phyloP scores from a whole-genome alignment of 768 basidiomycete species.

The Suillus lakei region DNA sequence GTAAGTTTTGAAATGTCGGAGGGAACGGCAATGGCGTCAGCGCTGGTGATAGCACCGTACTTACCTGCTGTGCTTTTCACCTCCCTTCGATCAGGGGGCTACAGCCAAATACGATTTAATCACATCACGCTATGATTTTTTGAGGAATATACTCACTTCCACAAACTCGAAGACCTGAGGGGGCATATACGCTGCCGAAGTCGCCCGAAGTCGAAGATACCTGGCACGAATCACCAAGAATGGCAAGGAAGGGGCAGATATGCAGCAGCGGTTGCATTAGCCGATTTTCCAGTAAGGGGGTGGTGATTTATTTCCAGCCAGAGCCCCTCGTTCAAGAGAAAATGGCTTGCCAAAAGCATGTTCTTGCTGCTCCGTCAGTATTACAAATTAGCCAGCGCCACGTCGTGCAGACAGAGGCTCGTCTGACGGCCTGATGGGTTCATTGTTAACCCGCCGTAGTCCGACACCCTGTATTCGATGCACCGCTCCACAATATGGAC shows the following conservation, averaged over 20 bases:
- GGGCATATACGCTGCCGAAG: not conserved
- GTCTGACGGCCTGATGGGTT: not conserved
- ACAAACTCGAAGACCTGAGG: not conserved
- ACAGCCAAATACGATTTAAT: not conserved
- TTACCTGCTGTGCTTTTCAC: not conserved
- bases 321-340: not conserved
- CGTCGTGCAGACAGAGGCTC: conserved; percentile 1
- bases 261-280: not conserved
- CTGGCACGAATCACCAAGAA: not conserved
- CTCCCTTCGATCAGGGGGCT: not conserved
- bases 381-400: conserved; percentile 10
- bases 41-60: not conserved
- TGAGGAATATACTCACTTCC: not conserved
- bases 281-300: not conserved
- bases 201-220: too few species aligned
- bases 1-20: not conserved
- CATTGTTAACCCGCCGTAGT: not conserved
- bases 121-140: not conserved
- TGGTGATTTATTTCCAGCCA: not conserved
- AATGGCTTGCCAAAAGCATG: not conserved
- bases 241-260: not conserved
- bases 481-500: not conserved
- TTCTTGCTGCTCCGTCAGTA: conserved; percentile 16
- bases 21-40: not conserved
- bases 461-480: not conserved